phyloP scores from a whole-genome alignment of 1,139 yeast genomes.

The Saccharomycopsis crataegensis region DNA sequence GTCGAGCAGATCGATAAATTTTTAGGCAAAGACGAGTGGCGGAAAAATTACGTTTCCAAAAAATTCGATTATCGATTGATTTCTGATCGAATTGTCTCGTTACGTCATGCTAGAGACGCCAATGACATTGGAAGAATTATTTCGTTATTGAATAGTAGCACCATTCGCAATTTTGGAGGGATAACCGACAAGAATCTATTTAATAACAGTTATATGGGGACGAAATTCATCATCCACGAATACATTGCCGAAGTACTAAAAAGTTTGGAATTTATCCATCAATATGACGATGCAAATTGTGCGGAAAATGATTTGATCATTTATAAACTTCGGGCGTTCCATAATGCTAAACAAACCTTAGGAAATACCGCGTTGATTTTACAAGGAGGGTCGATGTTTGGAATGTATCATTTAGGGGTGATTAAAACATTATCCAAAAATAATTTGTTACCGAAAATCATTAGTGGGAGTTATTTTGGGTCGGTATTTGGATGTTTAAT shows the following conservation, averaged over 20 bases:
- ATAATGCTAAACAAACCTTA: conserved; percentile 81
- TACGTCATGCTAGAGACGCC: conserved; percentile 54
- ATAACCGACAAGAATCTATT: conserved; percentile 74
- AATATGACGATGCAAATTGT: neutral
- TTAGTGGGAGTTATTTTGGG: conserved; percentile 93
- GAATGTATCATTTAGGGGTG: conserved; percentile 89
- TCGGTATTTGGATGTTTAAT: conserved; percentile 86
- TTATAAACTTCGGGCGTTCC: conserved; percentile 65
- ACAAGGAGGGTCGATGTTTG: conserved; percentile 93
- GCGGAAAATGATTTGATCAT: conserved; percentile 65
- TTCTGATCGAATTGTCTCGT: conserved; percentile 58
- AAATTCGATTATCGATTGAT: conserved; percentile 82
- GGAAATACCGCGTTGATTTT: conserved; percentile 86
- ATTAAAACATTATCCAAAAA: conserved; percentile 70
- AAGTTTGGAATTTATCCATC: conserved; percentile 50
- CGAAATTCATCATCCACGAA: conserved; percentile 81
- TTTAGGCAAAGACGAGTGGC: conserved; percentile 70
- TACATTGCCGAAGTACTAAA: conserved; percentile 69
- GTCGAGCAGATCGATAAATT: conserved; percentile 57
- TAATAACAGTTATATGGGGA: conserved; percentile 79
- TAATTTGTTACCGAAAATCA: conserved; percentile 71
- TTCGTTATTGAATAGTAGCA: conserved; percentile 63
- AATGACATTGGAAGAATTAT: conserved; percentile 55
- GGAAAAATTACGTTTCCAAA: conserved; percentile 76
- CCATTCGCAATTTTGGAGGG: conserved; percentile 86